Evolutionary conservation across 345 rosid genomes (phyloP).

Genomic region (Lepidium sativum): DNA sequence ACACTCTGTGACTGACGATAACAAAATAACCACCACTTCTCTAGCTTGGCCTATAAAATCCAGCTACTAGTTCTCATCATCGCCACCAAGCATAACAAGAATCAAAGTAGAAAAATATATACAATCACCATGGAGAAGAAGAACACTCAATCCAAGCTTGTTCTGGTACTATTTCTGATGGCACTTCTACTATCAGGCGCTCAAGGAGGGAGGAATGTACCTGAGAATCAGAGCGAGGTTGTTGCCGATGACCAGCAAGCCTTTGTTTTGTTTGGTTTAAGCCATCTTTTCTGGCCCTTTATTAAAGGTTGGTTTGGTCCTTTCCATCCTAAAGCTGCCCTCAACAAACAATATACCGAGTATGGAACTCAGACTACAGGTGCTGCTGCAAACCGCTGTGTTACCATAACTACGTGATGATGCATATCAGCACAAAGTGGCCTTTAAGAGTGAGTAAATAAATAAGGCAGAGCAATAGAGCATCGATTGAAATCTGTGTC

Average conservation of each 20-base stretch:
- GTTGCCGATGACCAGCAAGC: background rate
- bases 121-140: conserved; percentile 1
- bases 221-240: background rate
- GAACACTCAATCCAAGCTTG: background rate
- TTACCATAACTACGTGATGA: background rate
- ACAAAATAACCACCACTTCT: background rate
- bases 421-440: background rate
- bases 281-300: background rate
- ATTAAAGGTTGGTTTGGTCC: background rate
- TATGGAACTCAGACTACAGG: background rate
- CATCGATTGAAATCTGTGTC: background rate
- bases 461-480: background rate
- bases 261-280: background rate
- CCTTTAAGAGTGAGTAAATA: background rate
- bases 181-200: background rate
- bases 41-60: conserved; percentile 9
- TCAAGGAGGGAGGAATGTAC: conserved; percentile 5
- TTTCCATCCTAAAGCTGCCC: background rate
- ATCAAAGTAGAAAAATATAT: background rate
- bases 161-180: background rate
- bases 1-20: background rate
- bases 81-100: background rate
- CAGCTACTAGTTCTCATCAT: background rate
- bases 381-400: background rate
- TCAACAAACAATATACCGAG: background rate